Base-by-base conservation (phyloP, 352 stramenopile species). In the Phytophthora constricta region DNA sequence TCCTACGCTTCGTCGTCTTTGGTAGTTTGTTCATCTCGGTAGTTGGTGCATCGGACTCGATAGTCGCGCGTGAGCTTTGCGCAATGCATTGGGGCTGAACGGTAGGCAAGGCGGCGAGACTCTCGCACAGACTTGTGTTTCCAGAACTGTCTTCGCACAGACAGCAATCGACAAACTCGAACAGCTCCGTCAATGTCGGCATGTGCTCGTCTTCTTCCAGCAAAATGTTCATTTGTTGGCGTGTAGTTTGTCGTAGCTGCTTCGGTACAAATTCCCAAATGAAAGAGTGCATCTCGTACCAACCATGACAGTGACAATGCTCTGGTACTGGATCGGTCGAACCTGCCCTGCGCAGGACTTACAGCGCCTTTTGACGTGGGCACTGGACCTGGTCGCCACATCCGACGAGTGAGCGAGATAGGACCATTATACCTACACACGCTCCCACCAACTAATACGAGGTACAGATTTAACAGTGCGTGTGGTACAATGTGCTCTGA, bases 141-240 rank as follows among this genome's bases (percentile, higher is more conserved):
- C n/a, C n/a, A n/a, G n/a, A n/a, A n/a, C n/a, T n/a, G 1, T 56
- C 22, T 34, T 59, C 61, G 20, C 53, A 61, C n/a, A 37, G 65
- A 3, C 56, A 67, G 41, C 56, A 55, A 54, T 78, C 66, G 52
- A 78, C 60, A 42, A 78, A 72, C 47, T 61, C 70, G 5, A 75
- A 72, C 3, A 70, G 37, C 23, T 76, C 68, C 2, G 72, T 57
- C 11, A 78, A 50, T n/a, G 70, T 52, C 47, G 43, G 57, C 41
- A 68, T 33, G 20, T 68, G 46, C 13, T 43, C 52, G 28, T 56
- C 60, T 14, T 66, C 55, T 42, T 62, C 45, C 26, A 55, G 4
- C 10, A 52, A n/a, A n/a, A n/a, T n/a, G n/a, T n/a, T n/a, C n/a
- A n/a, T n/a, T n/a, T n/a, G n/a, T n/a, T n/a, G n/a, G n/a, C n/a